Conservation (phyloP, 805 yeast genomes). For the Blastobotrys attinorum region DNA sequence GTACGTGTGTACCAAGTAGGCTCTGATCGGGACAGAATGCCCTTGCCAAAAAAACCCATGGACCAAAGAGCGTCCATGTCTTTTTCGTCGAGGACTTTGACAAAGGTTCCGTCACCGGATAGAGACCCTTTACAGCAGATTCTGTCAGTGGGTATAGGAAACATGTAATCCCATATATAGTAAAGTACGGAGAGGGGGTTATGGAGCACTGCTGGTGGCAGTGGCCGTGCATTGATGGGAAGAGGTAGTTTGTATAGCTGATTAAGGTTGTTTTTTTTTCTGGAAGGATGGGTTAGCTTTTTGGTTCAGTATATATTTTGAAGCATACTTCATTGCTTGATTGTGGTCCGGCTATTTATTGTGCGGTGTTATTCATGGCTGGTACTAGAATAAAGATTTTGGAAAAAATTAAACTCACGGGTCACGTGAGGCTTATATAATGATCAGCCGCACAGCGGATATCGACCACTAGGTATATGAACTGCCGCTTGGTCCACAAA, state of each 20-base stretch:
- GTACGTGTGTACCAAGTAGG: conserved; percentile 84
- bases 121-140: neutral
- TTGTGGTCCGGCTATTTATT: too few species aligned
- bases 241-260: neutral
- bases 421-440: too few species aligned
- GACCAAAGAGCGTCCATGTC: conserved; percentile 63
- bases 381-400: too few species aligned
- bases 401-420: too few species aligned
- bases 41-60: conserved; percentile 91
- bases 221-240: neutral
- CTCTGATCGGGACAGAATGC: conserved; percentile 79
- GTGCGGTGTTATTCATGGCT: too few species aligned
- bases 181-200: neutral
- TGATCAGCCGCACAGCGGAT: too few species aligned
- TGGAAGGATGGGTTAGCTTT: neutral
- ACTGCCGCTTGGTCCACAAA: too few species aligned
- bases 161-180: neutral
- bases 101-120: conserved; percentile 18
- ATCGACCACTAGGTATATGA: too few species aligned
- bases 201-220: neutral
- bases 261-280: neutral
- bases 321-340: too few species aligned
- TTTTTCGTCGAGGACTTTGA: conserved; percentile 28
- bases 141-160: neutral
- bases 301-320: too few species aligned